Percentiles rank a stretch among this genome's conserved stretches.
Evolutionary conservation across 306 rosid species (phyloP).

Genomic region (Quercus wislizeni): DNA sequence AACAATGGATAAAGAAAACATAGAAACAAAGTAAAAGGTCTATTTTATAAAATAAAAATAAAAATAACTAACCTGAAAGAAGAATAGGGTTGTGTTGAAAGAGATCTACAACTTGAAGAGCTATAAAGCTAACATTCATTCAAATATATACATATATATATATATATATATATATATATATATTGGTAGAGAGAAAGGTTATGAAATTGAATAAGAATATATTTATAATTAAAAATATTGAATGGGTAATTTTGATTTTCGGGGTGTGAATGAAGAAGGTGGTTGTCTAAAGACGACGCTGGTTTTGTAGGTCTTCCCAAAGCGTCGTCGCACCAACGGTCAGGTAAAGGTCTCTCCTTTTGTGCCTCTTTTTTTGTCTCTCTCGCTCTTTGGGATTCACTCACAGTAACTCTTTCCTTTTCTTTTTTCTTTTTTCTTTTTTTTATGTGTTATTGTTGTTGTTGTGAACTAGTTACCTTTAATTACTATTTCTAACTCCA

Average conservation of each 20-base stretch:
- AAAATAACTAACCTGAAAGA: constrained; percentile 32
- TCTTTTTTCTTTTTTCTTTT: too few relatives aligned
- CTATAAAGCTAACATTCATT: constrained; percentile 14
- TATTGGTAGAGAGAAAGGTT: constrained; percentile 10
- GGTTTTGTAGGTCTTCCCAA: constrained; percentile 11
- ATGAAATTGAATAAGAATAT: constrained; percentile 15
- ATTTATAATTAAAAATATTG: constrained; percentile 6
- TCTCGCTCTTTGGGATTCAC: neutral
- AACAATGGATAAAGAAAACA: neutral
- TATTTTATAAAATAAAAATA: neutral
- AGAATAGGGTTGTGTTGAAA: constrained; percentile 16
- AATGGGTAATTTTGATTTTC: neutral
- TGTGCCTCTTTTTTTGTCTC: neutral
- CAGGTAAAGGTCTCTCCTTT: neutral
- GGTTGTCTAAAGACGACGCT: constrained; percentile 12
- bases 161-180: neutral
- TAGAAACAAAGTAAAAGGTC: too few relatives aligned
- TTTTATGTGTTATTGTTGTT: too few relatives aligned
- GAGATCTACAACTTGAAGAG: constrained; percentile 41
- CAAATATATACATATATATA: constrained; percentile 1
- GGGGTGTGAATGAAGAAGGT: neutral
- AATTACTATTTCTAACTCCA: too few relatives aligned
- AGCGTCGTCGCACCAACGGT: constrained; percentile 26
- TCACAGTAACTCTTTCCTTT: too few relatives aligned
- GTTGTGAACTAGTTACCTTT: too few relatives aligned